These are phyloP conservation scores for Sextonia rubra DNA, from an alignment of 164 flowering plant species.

Conservation along the genomic window DNA sequence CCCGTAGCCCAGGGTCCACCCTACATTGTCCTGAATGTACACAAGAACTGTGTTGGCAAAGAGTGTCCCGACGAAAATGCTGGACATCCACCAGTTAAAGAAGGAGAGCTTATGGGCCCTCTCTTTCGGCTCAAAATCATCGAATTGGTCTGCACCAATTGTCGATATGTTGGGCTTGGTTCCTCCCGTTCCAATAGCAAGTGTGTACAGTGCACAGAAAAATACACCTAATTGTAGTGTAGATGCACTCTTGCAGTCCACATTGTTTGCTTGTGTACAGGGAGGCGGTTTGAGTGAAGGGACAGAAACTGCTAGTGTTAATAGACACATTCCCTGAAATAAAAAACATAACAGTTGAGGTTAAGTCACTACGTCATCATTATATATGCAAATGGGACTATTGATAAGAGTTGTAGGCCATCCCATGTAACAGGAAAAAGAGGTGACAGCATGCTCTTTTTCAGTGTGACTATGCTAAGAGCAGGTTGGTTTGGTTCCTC, in stretches of 20 bases:
- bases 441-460: too few relatives aligned
- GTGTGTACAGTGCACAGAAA: conserved; percentile 18
- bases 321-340: conserved; percentile 25
- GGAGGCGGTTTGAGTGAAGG: conserved; percentile 17
- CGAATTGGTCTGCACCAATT: conserved; percentile 26
- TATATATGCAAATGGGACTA: neutral
- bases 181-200: conserved; percentile 27
- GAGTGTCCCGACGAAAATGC: conserved; percentile 29
- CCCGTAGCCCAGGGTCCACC: conserved; percentile 30
- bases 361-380: neutral
- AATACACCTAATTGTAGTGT: conserved; percentile 20
- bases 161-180: conserved; percentile 33
- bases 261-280: neutral
- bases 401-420: too few relatives aligned
- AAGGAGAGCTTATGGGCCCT: conserved; percentile 24
- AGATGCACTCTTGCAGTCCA: conserved; percentile 11
- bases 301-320: conserved; percentile 22
- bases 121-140: conserved; percentile 27
- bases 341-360: neutral
- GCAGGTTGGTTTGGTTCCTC: too few relatives aligned
- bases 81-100: conserved; percentile 40
- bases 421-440: too few relatives aligned
- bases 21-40: conserved; percentile 32
- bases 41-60: conserved; percentile 29
- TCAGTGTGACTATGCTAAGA: too few relatives aligned